Evolutionary conservation across 768 basidiomycete species (phyloP).

Genomic region (Suillus subalutaceus): DNA sequence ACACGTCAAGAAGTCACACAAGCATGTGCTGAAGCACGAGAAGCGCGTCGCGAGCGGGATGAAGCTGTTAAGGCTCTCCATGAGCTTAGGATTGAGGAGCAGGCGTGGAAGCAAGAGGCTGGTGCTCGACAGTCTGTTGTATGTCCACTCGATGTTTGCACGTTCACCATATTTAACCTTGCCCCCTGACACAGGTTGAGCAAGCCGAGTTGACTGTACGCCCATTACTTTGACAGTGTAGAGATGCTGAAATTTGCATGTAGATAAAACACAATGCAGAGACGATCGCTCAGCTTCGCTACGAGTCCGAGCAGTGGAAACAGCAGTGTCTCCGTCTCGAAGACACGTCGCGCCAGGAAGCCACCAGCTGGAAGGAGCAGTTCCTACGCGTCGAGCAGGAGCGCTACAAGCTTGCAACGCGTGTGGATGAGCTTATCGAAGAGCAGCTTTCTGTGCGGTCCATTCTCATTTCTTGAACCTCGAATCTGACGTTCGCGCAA

Average conservation of each 20-base stretch:
- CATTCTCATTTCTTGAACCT: not conserved
- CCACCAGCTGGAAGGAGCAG: slow-evolving; percentile 79
- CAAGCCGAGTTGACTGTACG: slow-evolving; percentile 61
- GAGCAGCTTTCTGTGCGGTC: slow-evolving; percentile 50
- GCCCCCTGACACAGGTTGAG: slow-evolving; percentile 40
- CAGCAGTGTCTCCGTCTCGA: slow-evolving; percentile 57
- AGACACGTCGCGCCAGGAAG: slow-evolving; percentile 48
- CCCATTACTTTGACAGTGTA: slow-evolving; percentile 2
- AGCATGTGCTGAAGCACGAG: slow-evolving; percentile 46
- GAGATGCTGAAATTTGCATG: not conserved
- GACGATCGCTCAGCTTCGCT: slow-evolving; percentile 60
- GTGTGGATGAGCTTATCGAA: slow-evolving; percentile 60
- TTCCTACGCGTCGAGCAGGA: slow-evolving; percentile 76
- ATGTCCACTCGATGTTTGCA: slow-evolving; percentile 30
- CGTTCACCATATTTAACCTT: slow-evolving; percentile 16
- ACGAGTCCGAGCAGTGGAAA: slow-evolving; percentile 74
- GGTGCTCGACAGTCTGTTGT: slow-evolving; percentile 50
- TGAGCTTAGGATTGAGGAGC: slow-evolving; percentile 45
- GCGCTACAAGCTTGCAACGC: slow-evolving; percentile 56
- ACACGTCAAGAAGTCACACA: slow-evolving; percentile 55
- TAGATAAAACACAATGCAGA: slow-evolving; percentile 64
- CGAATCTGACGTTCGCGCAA: slow-evolving; percentile 8
- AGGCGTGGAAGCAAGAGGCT: slow-evolving; percentile 50
- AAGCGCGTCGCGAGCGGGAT: slow-evolving; percentile 54
- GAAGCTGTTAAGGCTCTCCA: slow-evolving; percentile 50